Base-by-base conservation (phyloP, 352 stramenopile species). In the Phytophthora uliginosa region DNA sequence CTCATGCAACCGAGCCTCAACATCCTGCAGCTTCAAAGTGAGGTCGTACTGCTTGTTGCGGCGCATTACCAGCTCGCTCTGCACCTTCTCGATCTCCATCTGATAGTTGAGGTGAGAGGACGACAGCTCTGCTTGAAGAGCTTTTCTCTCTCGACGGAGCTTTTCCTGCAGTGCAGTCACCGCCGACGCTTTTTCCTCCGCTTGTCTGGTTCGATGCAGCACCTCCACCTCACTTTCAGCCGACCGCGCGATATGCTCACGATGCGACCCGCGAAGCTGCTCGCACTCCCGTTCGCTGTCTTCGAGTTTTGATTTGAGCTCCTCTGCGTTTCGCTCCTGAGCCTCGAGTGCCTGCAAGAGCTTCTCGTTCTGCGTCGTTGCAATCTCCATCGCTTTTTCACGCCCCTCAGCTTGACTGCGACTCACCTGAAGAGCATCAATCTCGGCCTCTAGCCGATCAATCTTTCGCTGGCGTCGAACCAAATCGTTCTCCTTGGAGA, bases 21-120 rank as follows among this genome's bases (percentile, higher is more conserved):
- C 74, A 9, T 90, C 81, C 62, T 94, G 88, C 12, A 95, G 68
- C 45, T 86, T 80, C 10, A 93, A 66, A 24, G 86, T 90, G 17
- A 95, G 79, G n/a, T 95, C 88, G 60, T 93, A 95, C 52, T 95
- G 86, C 48, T 91, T 92, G 57, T 88, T 93, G 15, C 88, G 80
- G 1, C 88, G 77, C 78, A 91, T 83, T 0, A 94, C 81, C 0
- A 95, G 66, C 76, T 95, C 88, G 12, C 73, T 88, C 59, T 94
- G 83, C 36, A 91, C 74, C 42, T 86, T 83, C 20, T 94, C 86
- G 4, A 90, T 77, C 65, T 90, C 77, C 31, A 92, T 65, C 36
- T 92, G 81, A n/a, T 83, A 76, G 17, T 79, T 73, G n/a, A 88
- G 51, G 7, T 81, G 82, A 50, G 75, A 76, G 8, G 58, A 66